Percentiles rank a stretch among this genome's conserved stretches.
Conservation (phyloP, 495 filamentous ascomycete species). For the Penicillium goetzii region DNA sequence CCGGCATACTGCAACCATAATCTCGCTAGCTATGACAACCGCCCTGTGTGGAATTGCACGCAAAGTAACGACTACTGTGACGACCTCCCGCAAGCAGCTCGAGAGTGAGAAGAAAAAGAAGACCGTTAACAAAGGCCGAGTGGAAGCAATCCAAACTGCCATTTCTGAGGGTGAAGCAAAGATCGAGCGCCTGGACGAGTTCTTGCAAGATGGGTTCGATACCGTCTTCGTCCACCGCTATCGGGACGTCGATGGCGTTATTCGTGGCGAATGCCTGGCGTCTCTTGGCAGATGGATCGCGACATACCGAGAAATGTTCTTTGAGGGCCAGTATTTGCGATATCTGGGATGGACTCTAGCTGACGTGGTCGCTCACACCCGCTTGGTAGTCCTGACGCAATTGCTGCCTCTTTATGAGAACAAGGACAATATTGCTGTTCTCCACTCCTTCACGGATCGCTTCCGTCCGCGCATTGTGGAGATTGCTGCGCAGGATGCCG, state of each 20-base stretch:
- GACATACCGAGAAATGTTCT: slow-evolving; percentile 80
- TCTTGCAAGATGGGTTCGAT: slow-evolving; percentile 81
- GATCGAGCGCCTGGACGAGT: slow-evolving; percentile 62
- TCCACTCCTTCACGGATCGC: slow-evolving; percentile 87
- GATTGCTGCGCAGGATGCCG: slow-evolving; percentile 83
- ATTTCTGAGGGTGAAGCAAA: slow-evolving; percentile 68
- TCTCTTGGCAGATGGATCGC: slow-evolving; percentile 87
- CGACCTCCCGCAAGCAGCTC: slow-evolving; percentile 75
- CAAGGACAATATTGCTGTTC: slow-evolving; percentile 71
- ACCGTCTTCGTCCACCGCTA: slow-evolving; percentile 93
- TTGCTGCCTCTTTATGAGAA: slow-evolving; percentile 74
- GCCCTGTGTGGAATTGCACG: slow-evolving; percentile 66
- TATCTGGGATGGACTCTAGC: slow-evolving; percentile 96
- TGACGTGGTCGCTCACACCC: slow-evolving; percentile 67
- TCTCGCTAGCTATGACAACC: slow-evolving; percentile 73
- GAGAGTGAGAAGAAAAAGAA: slow-evolving; percentile 82
- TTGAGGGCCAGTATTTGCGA: slow-evolving; percentile 82
- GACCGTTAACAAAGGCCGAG: slow-evolving; percentile 71
- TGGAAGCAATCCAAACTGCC: slow-evolving; percentile 67
- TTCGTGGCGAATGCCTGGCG: slow-evolving; percentile 81
- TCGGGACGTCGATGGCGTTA: slow-evolving; percentile 86
- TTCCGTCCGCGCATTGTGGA: slow-evolving; percentile 89
- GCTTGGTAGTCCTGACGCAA: slow-evolving; percentile 80
- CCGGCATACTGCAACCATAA: slow-evolving; percentile 86
- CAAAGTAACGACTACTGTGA: slow-evolving; percentile 66